Percentiles rank a stretch among this genome's conserved stretches.
These are phyloP conservation scores for Apophysomyces trapeziformis DNA, from an alignment of 371 early-diverging fungal species.

Conservation along the genomic window DNA sequence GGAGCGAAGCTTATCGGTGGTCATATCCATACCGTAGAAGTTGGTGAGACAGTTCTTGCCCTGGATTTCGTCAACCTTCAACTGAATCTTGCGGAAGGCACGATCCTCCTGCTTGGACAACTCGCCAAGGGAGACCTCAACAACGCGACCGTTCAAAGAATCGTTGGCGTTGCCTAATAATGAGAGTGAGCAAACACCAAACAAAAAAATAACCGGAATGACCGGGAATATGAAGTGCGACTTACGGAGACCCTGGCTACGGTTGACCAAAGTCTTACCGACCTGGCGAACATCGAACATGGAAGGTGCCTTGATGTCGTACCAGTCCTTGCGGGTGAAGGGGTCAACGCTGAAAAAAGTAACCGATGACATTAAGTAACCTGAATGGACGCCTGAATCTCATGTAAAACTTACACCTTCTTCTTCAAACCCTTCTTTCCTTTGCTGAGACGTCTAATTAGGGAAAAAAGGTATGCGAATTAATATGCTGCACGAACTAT, in stretches of 20 bases:
- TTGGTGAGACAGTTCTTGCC: slow-evolving; percentile 99
- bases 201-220: background rate
- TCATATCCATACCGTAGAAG: slow-evolving; percentile 99
- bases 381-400: slow-evolving; percentile 2
- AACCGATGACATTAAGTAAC: background rate
- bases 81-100: slow-evolving; percentile 98
- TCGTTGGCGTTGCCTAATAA: slow-evolving; percentile 92
- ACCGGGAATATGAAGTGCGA: background rate
- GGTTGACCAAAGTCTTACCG: slow-evolving; percentile 99
- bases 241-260: slow-evolving; percentile 97
- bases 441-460: slow-evolving; percentile 79
- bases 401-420: slow-evolving; percentile 82
- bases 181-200: background rate
- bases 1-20: slow-evolving; percentile 99
- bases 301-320: slow-evolving; percentile 98
- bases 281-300: slow-evolving; percentile 93
- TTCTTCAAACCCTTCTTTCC: slow-evolving; percentile 98
- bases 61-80: slow-evolving; percentile 97
- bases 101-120: slow-evolving; percentile 95
- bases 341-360: slow-evolving; percentile 78
- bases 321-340: slow-evolving; percentile 99
- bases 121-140: slow-evolving; percentile 98
- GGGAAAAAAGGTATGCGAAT: slow-evolving; percentile 8
- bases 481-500: background rate
- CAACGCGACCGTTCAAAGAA: slow-evolving; percentile 95